phyloP scores from a whole-genome alignment of 345 rosid species.

The Sisymbrium altissimum region DNA sequence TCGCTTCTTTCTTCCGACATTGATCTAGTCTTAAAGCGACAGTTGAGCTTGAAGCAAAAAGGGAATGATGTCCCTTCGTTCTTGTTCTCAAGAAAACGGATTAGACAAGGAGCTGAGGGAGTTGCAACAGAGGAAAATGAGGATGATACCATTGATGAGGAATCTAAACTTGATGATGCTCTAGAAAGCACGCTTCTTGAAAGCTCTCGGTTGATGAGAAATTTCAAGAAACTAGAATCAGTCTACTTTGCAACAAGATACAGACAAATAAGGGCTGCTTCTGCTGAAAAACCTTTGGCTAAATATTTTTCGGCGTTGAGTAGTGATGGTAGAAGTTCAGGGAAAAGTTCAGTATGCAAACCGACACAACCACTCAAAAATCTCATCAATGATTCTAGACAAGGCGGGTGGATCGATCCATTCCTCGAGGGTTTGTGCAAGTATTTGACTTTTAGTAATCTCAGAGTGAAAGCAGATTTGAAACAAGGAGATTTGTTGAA shows the following conservation, averaged over 20 bases:
- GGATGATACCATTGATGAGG: background rate
- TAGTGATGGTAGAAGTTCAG: constrained; percentile 74
- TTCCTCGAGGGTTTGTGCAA: constrained; percentile 93
- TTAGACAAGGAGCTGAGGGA: constrained; percentile 35
- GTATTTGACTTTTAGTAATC: constrained; percentile 69
- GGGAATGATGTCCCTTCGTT: constrained; percentile 22
- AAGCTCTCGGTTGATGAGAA: constrained; percentile 73
- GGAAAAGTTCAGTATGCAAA: constrained; percentile 70
- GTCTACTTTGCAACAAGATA: constrained; percentile 79
- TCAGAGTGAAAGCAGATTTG: constrained; percentile 83
- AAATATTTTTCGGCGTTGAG: constrained; percentile 48
- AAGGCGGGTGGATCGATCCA: constrained; percentile 82
- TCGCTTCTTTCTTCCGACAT: constrained; percentile 74
- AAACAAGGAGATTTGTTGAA: constrained; percentile 87
- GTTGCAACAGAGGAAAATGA: background rate
- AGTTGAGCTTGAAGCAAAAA: constrained; percentile 49
- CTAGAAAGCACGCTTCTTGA: constrained; percentile 53
- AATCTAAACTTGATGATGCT: constrained; percentile 24
- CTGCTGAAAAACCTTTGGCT: constrained; percentile 39
- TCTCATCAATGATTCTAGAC: constrained; percentile 40
- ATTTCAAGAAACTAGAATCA: constrained; percentile 81
- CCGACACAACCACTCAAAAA: constrained; percentile 36
- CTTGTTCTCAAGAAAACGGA: constrained; percentile 63
- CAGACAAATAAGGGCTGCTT: constrained; percentile 46
- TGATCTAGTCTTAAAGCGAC: constrained; percentile 69